Evolutionary conservation across 345 rosid species (phyloP), one percentile per base, ranked within the genome.

Genomic region (Acer yangbiense): DNA sequence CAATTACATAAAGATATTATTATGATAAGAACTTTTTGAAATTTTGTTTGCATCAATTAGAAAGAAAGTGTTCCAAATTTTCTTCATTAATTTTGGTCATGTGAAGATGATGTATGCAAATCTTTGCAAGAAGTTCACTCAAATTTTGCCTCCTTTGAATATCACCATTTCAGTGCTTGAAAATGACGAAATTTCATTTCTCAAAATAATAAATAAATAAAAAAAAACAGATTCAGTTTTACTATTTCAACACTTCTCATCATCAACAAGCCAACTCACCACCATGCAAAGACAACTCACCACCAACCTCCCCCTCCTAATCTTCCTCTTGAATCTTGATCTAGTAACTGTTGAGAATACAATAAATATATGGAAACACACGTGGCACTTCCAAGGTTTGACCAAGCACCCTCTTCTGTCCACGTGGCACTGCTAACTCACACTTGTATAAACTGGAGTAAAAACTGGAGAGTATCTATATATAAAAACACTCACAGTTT

Each of bases 321-420:
- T 55, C 21, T 27, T 57, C 66, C 25, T 58, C 78, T 75, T 50
- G 78, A 75, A 75, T n/a, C 21, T 7, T 29, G 52, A 32, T 32
- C 35, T n/a, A 54, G 43, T 17, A 48, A 21, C 65, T 17, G 27
- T 21, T 35, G 57, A 76, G 68, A 60, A 60, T 60, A 60, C 64
- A 41, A 60, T 60, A 60, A 50, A 41, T 14, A 35, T 55, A 46
- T 43, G 0, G 39, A 65, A 48, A 9, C 72, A 57, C 54, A 72
- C 72, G 54, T 67, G 72, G 72, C 78, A 76, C 13, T 65, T 75
- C 39, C 64, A 35, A 54, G 27, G 11, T 67, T 21, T 39, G 65
- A 76, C 78, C 17, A 21, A 55, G 50, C 32, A 54, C 17, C 71
- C 39, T 67, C 23, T 14, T 55, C 41, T 54, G 1, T n/a, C 66